Base-by-base conservation (phyloP, 805 yeast species). In the Saccharomycopsis sp. region DNA sequence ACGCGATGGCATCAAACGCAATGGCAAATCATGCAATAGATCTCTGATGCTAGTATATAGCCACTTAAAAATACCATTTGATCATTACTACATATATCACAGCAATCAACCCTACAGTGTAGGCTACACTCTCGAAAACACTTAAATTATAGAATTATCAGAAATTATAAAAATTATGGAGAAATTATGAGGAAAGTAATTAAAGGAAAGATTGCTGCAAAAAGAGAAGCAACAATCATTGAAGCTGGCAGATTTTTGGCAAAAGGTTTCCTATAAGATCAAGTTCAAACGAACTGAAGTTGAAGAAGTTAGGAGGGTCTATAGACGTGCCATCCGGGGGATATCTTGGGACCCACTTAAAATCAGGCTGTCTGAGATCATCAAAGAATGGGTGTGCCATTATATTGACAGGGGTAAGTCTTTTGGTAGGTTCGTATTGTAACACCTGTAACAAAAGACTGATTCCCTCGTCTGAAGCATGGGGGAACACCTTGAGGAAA, bases 301-400 rank as follows among this genome's bases (percentile, higher is more conserved):
- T 83, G 75, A 87, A 82, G 66, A 89, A 68, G 62, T 75, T 67
- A 66, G 76, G 78, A 67, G 82, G 62, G 66, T 69, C 67, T 65
- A 78, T 65, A 29, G 77, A 75, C 56, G 69, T 67, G 20, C 22
- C 35, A 53, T 66, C 54, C n/a, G 73, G 60, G 64, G 74, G 68
- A 25, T 85, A 82, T 67, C 87, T 74, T 38, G 89, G 87, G 57
- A 82, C 83, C 65, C 59, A 64, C 53, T 72, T 72, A 69, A 81
- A 80, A 19, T 74, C 73, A 29, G 73, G 71, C 56, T 78, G 79
- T 70, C 93, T 86, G 65, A 93, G 78, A 68, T 92, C 96, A 70
- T 89, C 87, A 70, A 93, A 93, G 71, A 90, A 94, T 24, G 87
- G 86, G 75, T 93, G 97, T 5, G 92, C 83, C 78, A 94, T 75